A percentile compares a stretch with the other conserved stretches of the same genome.
Conservation (phyloP, 371 early-diverging fungal genomes). For the Mortierella sp. region DNA sequence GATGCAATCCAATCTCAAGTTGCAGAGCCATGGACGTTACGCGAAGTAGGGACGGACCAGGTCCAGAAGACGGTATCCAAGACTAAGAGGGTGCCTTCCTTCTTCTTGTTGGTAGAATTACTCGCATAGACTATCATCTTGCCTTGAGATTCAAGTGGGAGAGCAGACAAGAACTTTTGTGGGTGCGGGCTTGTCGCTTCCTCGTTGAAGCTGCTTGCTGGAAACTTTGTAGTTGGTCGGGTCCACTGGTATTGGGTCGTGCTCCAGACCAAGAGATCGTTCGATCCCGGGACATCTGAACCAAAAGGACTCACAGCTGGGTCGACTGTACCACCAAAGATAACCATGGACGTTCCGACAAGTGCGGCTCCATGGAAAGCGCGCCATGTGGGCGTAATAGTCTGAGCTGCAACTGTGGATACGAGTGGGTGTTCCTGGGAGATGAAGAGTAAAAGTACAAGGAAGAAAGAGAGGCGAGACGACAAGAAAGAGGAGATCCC, state of each 20-base stretch:
- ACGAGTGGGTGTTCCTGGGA: not conserved
- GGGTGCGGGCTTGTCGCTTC: constrained; percentile 8
- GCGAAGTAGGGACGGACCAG: constrained; percentile 49
- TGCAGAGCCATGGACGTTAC: constrained; percentile 9
- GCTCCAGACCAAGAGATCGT: constrained; percentile 46
- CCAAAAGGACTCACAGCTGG: constrained; percentile 22
- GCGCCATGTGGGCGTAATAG: constrained; percentile 36
- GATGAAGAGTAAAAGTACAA: constrained; percentile 2
- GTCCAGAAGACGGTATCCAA: constrained; percentile 44
- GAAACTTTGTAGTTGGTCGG: constrained; percentile 25
- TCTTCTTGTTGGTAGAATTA: constrained; percentile 21
- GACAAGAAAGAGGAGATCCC: not conserved
- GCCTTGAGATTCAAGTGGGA: constrained; percentile 37
- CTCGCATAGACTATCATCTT: constrained; percentile 37
- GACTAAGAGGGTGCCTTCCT: constrained; percentile 18
- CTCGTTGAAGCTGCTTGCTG: not conserved
- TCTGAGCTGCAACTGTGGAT: constrained; percentile 1
- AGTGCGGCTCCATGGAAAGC: constrained; percentile 50
- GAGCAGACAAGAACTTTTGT: constrained; percentile 38
- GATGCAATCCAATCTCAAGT: no score
- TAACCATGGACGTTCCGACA: constrained; percentile 37
- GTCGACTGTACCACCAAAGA: constrained; percentile 44
- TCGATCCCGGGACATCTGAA: constrained; percentile 25
- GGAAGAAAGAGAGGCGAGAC: not conserved
- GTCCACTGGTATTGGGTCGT: constrained; percentile 42